Evolutionary conservation across 352 stramenopile genomes (phyloP), one percentile per base, ranked within the genome.

Genomic region (Hyaloperonospora brassicae): DNA sequence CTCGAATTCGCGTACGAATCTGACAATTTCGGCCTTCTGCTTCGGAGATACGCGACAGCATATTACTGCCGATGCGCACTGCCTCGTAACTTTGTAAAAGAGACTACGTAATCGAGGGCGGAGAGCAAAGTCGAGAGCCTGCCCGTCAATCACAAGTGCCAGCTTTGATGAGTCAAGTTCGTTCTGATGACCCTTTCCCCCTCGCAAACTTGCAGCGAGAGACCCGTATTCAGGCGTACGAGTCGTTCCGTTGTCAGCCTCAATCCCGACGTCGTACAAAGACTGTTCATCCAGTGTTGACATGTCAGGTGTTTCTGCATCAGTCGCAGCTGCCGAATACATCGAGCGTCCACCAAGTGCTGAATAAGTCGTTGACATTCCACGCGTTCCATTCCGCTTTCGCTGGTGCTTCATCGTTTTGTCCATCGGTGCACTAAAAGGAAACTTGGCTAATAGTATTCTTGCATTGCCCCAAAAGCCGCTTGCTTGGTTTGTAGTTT

Each of bases 71-170:
- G 81, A 88, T 11, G 69, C 64, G 55, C 84, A 92, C 8, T 70
- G 61, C 47, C 76, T 83, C 13, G 79, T 84, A 24, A 93, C 62
- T 50, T 85, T 58, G 42, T 90, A 88, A 47, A 93, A 86, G 10
- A 87, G 50, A 21, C 45, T 47, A 10, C 70, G 73, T 23, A 89
- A 51, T 50, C 64, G 65, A 35, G 75, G 64, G 13, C 68, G 61
- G 30, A 91, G 54, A 11, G 79, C 79, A 57, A 72, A 80, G 42
- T 89, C 79, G 0, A 98, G 71, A 31, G 92, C 90, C 57, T 82
- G 76, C 14, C 95, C 95, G 70, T 97, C 93, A 41, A 98, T 96
- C 17, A 98, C 84, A 23, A 98, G 73, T 11, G 88, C 91, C 34
- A 73, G 10, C 23, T 54, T 60, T 25, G 58, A 43, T 13, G 38